Base-by-base conservation (phyloP, 371 early-diverging fungal species). In the Conidiobolus incongruus region DNA sequence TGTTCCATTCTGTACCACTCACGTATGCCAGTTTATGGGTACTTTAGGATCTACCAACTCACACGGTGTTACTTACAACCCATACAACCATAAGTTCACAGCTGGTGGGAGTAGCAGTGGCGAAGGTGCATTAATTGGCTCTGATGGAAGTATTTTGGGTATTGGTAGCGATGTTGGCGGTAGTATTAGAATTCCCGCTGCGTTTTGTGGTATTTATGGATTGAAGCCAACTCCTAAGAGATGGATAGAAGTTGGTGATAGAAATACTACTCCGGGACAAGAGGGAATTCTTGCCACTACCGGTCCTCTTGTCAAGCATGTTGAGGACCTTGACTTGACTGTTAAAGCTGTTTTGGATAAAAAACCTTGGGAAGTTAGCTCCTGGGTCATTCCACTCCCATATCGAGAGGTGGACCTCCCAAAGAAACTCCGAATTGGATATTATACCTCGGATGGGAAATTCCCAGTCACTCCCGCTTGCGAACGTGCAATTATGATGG, bases 141-240 rank as follows among this genome's bases (percentile, higher is more conserved):
- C 28, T 33, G 15, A 28, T 20, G 48, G 35, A 5, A 26, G 28
- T 13, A n/a, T 40, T 7, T 19, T 48, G 12, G 48, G 48, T 37
- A 21, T 48, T 11, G 48, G 48, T 20, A 38, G 26, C 16, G 50
- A 49, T 40, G 40, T 49, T 30, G 50, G 50, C 13, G 50, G 50
- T 15, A 34, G 35, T 17, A 20, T 49, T 5, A 31, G 50, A 24
- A 30, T 45, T 30, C 50, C 50, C 12, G 32, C 45, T 11, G 12
- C 22, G 15, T 49, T 26, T 15, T 34, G 24, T 37, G 50, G 50
- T 12, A 26, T 49, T 2, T 49, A 42, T 35, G n/a, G 32, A 11
- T 19, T 49, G 3, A 49, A 45, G n/a, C 45, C 45, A 13, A 45
- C 50, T 0, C 10, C 19, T 17, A 17, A 17, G 4, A 40, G 45